phyloP scores from a whole-genome alignment of 2,329 filamentous ascomycete species.

The Penicillium rolfsii region DNA sequence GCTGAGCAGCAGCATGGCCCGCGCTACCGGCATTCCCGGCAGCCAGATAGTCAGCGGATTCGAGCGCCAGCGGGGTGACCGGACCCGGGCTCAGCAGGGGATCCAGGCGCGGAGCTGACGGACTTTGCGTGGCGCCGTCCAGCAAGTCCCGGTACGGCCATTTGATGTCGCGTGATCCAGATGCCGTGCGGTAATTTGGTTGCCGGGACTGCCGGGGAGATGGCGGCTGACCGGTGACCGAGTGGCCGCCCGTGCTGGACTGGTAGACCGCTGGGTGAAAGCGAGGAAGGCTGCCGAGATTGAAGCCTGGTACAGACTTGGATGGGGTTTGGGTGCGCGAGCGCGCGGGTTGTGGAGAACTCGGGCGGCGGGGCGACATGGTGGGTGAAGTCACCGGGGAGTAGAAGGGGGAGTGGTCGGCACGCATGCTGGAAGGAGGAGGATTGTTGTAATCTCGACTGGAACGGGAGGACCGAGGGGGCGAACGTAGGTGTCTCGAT shows the following conservation, averaged over 20 bases:
- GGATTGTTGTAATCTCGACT: constrained; percentile 14
- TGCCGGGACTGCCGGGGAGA: constrained; percentile 40
- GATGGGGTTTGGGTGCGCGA: constrained; percentile 37
- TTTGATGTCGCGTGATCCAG: constrained; percentile 43
- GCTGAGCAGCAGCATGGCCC: constrained; percentile 19
- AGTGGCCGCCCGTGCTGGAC: constrained; percentile 31
- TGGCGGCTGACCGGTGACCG: constrained; percentile 33
- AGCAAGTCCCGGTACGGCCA: constrained; percentile 50
- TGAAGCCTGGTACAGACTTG: constrained; percentile 43
- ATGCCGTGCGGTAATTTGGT: constrained; percentile 37
- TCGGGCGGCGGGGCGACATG: constrained; percentile 40
- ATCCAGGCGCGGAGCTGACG: constrained; percentile 50
- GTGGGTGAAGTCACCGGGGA: constrained; percentile 36
- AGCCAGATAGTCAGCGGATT: constrained; percentile 47
- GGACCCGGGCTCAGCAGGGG: constrained; percentile 52
- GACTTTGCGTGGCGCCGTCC: constrained; percentile 41
- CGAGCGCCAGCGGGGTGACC: constrained; percentile 50
- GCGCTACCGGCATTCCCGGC: constrained; percentile 34
- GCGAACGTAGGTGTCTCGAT: constrained; percentile 21
- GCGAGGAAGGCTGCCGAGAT: constrained; percentile 48
- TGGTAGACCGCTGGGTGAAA: constrained; percentile 53
- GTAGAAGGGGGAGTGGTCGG: constrained; percentile 39
- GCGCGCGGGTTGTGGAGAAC: constrained; percentile 42
- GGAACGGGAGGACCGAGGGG: constrained; percentile 19
- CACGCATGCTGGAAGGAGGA: constrained; percentile 34